These are phyloP conservation scores for Mycena capillaripes DNA, from an alignment of 768 basidiomycete genomes.

Conservation along the genomic window DNA sequence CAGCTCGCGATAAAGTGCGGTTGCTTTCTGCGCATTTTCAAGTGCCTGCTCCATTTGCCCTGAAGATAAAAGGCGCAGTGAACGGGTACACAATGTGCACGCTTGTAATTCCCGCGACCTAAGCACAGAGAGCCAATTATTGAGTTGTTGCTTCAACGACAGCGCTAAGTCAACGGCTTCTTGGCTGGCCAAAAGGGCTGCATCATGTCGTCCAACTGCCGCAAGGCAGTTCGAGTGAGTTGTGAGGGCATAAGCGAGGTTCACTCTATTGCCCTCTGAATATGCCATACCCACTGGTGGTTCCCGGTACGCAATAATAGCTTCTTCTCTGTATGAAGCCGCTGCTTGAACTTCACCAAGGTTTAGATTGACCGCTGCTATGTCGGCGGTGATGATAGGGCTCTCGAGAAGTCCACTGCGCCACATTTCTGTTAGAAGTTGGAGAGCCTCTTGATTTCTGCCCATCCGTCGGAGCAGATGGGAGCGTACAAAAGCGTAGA, in stretches of 20 bases:
- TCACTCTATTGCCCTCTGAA: not conserved
- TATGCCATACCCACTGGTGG: too few species aligned
- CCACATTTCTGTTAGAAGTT: not conserved
- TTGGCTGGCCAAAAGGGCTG: not conserved
- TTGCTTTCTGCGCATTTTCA: not conserved
- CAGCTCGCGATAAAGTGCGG: not conserved
- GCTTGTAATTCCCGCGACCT: not conserved
- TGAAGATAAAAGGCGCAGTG: not conserved
- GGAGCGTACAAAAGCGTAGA: not conserved
- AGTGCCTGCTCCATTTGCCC: not conserved
- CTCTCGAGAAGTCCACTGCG: not conserved
- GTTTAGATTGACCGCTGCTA: not conserved
- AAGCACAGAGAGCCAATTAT: not conserved
- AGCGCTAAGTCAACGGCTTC: not conserved
- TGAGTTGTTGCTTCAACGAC: not conserved
- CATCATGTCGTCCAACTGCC: not conserved
- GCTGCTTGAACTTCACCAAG: not conserved
- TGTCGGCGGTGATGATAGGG: not conserved
- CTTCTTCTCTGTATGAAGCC: not conserved
- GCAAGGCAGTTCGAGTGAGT: slow-evolving; percentile 13
- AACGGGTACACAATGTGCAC: not conserved
- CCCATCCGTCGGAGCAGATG: not conserved
- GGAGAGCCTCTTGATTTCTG: not conserved
- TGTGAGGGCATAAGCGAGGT: not conserved
- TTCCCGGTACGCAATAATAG: not conserved